phyloP scores from a whole-genome alignment of 2,329 filamentous ascomycete genomes.

The Claviceps arundinis region DNA sequence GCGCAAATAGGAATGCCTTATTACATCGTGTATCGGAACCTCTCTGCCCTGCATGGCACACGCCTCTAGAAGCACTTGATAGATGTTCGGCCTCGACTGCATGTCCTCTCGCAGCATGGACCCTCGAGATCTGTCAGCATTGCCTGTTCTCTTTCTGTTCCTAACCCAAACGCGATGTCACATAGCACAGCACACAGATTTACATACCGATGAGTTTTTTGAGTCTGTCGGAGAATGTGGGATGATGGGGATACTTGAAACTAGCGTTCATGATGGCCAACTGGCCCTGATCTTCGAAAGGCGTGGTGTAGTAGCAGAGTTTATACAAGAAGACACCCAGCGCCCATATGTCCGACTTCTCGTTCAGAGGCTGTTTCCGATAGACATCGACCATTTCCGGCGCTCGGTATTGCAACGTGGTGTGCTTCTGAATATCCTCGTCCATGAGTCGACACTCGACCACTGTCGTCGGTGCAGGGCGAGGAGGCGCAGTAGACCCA shows the following conservation, averaged over 20 bases:
- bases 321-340: conserved; percentile 93
- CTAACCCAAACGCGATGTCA: not conserved
- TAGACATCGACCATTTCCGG: conserved; percentile 99
- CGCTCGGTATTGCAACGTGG: conserved; percentile 91
- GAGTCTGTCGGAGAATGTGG: conserved; percentile 75
- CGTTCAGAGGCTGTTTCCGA: conserved; percentile 87
- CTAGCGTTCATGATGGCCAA: conserved; percentile 93
- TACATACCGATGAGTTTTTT: conserved; percentile 73
- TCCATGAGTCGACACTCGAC: conserved; percentile 86
- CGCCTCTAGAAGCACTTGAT: conserved; percentile 76
- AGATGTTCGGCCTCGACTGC: conserved; percentile 73
- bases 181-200: not conserved
- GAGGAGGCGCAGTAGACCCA: conserved; percentile 75
- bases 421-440: conserved; percentile 94
- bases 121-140: conserved; percentile 31
- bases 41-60: conserved; percentile 82
- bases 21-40: conserved; percentile 77
- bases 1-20: conserved; percentile 17
- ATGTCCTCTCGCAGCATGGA: conserved; percentile 86
- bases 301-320: conserved; percentile 97
- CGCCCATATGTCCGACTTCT: conserved; percentile 98
- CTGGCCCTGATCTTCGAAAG: conserved; percentile 94
- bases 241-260: conserved; percentile 82
- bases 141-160: not conserved
- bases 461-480: conserved; percentile 72